Evolutionary conservation across 2,329 filamentous ascomycete genomes (phyloP), one percentile per base, ranked within the genome.

Genomic region (Paracoccidioides lutzii): DNA sequence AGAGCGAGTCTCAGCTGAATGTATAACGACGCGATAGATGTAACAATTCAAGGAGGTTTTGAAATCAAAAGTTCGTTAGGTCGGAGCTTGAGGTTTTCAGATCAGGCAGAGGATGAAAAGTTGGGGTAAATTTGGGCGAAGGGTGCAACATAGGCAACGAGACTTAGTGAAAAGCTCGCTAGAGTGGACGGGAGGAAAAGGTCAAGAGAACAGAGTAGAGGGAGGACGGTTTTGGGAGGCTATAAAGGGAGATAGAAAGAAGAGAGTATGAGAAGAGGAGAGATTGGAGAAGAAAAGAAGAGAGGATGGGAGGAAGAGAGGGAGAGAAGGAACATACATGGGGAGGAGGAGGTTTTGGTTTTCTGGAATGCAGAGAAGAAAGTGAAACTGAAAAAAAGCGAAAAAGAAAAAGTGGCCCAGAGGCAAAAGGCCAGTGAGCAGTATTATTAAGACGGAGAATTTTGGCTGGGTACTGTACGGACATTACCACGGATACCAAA

Each of bases 151-250:
- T 57, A 62, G 63, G 53, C 66, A 73, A 75, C 73, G 73, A 76
- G 69, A 72, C 73, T 75, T 76, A 75, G 72, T 75, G 70, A 76
- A 76, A 76, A 75, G 73, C 72, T 76, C 73, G 73, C 42, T 28
- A 55, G 41, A 32, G 28, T 41, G 1, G 9, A 53, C 53, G 30
- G 42, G 41, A 22, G 22, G 22, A 22, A 50, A 37, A 53, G 10
- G 42, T 37, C 45, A 45, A 54, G 33, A 55, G 50, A 38, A 48
- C 41, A 38, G 54, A 46, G 54, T 52, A 48, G 15, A 49, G 56
- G 41, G 52, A 55, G 55, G 54, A 53, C 33, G 44, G 22, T 22
- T 1, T 22, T 22, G 33, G 44, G 28, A 32, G 30, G 28, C 14
- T 5, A 6, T 46, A 14, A 9, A 22, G 33, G 7, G 51, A 57